Evolutionary conservation across 768 basidiomycete genomes (phyloP), one percentile per base, ranked within the genome.

Genomic region (Auriscalpium orientale): DNA sequence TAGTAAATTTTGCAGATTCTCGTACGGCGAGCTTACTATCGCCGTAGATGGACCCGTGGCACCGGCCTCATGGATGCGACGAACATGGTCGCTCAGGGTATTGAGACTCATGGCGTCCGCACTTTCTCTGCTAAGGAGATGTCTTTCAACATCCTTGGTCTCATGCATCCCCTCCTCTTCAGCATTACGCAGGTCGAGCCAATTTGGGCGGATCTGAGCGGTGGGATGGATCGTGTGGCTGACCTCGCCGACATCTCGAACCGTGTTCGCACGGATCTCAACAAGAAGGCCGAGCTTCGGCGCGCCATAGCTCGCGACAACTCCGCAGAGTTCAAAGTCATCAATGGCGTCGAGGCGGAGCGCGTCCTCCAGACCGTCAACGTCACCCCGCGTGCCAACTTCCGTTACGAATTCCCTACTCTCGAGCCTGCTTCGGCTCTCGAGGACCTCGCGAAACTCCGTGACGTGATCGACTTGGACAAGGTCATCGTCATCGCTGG

Each of bases 111-210:
- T 59, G 97, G 97, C 58, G 91, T 97, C 56, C 84, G 97, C 62
- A 99, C 97, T 1, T 99, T 98, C 83, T 98, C 95, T 0, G 89
- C 97, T 33, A 98, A 98, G 76, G 97, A 99, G 74, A 99, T 98
- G 97, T 95, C 97, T 0, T 99, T 99, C 84, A 99, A 99, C 73
- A 93, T 99, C 65, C 87, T 99, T 54, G 95, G 97, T 58, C 80
- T 99, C 50, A 98, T 99, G 95, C 97, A 99, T 67, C 97, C 97
- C 46, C 84, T 98, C 7, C 81, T 99, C 53, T 98, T 98, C 83
- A 97, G 95, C 71, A 95, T 99, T 66, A 97, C 95, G 11, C 97
- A 99, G 70, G 95, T 98, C 47, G 95, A 99, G 69, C 95, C 97
- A 9, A 95, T 98, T 68, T 98, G 97, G 97, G 97, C 95, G 54